Conservation (phyloP, 768 basidiomycete species). For the Podaxis sp. region DNA sequence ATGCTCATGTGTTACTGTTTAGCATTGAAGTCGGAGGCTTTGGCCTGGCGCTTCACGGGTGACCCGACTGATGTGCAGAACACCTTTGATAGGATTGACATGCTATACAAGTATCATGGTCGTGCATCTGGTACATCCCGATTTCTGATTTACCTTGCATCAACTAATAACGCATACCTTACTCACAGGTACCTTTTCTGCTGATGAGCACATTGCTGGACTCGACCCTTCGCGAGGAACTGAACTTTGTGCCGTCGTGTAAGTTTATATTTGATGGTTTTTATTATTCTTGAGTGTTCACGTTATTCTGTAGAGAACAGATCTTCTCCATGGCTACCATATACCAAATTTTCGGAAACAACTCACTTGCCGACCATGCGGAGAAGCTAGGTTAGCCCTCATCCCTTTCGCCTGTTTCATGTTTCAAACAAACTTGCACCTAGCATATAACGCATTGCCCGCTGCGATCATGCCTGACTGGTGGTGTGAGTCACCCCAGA, state of each 20-base stretch:
- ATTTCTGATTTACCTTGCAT: neutral
- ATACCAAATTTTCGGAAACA: conserved; percentile 37
- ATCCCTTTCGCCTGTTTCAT: neutral
- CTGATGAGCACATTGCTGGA: conserved; percentile 37
- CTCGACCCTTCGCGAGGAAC: conserved; percentile 38
- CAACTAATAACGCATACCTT: neutral
- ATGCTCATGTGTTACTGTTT: neutral
- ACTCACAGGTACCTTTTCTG: conserved; percentile 31
- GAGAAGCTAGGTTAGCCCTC: conserved; percentile 30
- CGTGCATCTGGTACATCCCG: conserved; percentile 26
- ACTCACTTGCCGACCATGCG: conserved; percentile 34
- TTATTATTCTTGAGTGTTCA: neutral
- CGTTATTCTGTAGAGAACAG: conserved; percentile 26
- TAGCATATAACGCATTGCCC: conserved; percentile 38
- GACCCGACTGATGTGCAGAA: conserved; percentile 33
- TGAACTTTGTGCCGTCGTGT: conserved; percentile 39
- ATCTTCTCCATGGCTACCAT: conserved; percentile 39
- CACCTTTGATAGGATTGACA: conserved; percentile 33
- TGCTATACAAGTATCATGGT: conserved; percentile 36
- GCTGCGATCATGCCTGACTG: conserved; percentile 35
- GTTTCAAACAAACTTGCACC: neutral
- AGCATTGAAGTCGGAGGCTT: conserved; percentile 39
- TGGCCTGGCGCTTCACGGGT: conserved; percentile 36
- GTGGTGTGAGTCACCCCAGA: conserved; percentile 23
- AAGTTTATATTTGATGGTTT: neutral